Percentiles rank a stretch among this genome's conserved stretches.
phyloP scores from a whole-genome alignment of 257 asterid species.

The Cruciata laevipes region DNA sequence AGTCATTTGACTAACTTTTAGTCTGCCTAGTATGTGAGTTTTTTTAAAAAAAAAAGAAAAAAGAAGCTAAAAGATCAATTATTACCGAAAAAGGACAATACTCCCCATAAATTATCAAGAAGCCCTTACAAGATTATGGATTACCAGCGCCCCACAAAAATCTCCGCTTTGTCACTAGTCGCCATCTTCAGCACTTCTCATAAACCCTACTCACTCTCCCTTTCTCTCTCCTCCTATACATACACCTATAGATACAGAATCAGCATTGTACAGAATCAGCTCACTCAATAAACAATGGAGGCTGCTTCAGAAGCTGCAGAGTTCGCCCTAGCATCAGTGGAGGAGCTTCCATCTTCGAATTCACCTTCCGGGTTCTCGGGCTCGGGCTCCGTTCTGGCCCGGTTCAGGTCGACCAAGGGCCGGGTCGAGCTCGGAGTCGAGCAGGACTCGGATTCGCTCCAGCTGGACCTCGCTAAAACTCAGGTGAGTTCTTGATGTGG shows the following conservation, averaged over 20 bases:
- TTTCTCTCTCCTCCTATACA: conserved; percentile 2
- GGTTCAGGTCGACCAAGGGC: conserved; percentile 49
- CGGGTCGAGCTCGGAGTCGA: conserved; percentile 40
- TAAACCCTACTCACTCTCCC: conserved; percentile 17
- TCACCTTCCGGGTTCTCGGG: conserved; percentile 35
- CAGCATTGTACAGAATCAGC: not conserved
- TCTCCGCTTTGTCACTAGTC: not conserved
- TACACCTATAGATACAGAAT: not conserved
- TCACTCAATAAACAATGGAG: conserved; percentile 24
- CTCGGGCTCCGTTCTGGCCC: conserved; percentile 48
- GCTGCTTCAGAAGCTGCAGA: conserved; percentile 48
- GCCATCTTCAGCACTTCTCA: conserved; percentile 1
- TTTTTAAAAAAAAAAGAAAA: not conserved
- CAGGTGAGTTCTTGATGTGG: conserved; percentile 29
- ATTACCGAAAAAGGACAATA: not conserved
- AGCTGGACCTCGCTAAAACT: conserved; percentile 49
- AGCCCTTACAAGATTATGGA: not conserved
- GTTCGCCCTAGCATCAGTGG: conserved; percentile 59
- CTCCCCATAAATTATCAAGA: not conserved
- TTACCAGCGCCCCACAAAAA: not conserved
- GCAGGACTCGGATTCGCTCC: conserved; percentile 40
- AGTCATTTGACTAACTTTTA: too few species aligned
- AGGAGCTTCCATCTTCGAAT: conserved; percentile 64
- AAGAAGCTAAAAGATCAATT: not conserved
- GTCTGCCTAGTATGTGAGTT: too few species aligned